A percentile compares a stretch with the other conserved stretches of the same genome.
These are phyloP conservation scores for Mycena rosella DNA, from an alignment of 768 basidiomycete species.

Conservation along the genomic window DNA sequence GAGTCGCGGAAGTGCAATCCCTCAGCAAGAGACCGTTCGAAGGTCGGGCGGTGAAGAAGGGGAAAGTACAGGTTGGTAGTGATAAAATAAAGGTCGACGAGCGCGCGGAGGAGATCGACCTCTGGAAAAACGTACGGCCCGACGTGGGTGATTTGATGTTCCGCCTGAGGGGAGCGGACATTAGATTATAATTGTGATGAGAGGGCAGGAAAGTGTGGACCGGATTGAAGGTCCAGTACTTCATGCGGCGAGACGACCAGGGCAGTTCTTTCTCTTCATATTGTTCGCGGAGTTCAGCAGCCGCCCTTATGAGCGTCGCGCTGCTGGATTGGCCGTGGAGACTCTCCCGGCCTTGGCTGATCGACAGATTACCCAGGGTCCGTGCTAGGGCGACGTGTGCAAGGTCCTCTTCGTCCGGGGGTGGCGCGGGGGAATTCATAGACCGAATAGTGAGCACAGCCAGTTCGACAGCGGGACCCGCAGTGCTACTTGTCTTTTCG, in stretches of 20 bases:
- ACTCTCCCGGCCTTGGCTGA: neutral
- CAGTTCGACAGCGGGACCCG: slow-evolving; percentile 19
- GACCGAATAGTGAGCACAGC: slow-evolving; percentile 14
- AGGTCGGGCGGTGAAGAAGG: slow-evolving; percentile 78
- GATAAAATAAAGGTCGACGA: slow-evolving; percentile 77
- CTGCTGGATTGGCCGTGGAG: slow-evolving; percentile 17
- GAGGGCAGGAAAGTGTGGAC: too few species aligned
- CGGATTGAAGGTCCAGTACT: slow-evolving; percentile 19
- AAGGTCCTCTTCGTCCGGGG: neutral
- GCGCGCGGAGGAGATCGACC: slow-evolving; percentile 59
- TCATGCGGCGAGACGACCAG: slow-evolving; percentile 5
- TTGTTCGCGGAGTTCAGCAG: neutral
- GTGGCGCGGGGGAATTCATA: slow-evolving; percentile 5
- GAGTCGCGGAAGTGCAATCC: slow-evolving; percentile 58
- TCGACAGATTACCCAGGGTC: neutral
- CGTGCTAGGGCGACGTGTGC: neutral
- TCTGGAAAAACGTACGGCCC: slow-evolving; percentile 60
- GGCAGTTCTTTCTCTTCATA: slow-evolving; percentile 1
- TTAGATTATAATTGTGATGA: too few species aligned
- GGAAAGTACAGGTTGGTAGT: slow-evolving; percentile 69
- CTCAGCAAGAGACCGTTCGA: slow-evolving; percentile 63
- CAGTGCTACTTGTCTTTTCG: neutral
- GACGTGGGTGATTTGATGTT: neutral
- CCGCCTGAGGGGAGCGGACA: neutral
- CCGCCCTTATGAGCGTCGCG: slow-evolving; percentile 19